Percentiles rank a stretch among this genome's conserved stretches.
phyloP scores from a whole-genome alignment of 2,329 filamentous ascomycete species.

The Fusarium sp. region DNA sequence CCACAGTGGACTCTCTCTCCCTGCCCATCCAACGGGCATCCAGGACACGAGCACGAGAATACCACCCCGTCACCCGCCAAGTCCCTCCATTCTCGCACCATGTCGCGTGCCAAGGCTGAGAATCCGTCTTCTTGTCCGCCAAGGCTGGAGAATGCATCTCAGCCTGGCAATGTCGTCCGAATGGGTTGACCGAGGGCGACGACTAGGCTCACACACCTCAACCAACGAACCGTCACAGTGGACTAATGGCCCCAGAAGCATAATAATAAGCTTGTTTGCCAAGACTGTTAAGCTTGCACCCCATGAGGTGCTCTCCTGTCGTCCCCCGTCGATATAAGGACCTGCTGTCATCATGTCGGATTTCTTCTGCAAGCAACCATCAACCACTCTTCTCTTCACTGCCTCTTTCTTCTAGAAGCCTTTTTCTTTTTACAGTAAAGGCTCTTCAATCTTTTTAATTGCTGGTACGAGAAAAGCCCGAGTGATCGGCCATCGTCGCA shows the following conservation, averaged over 20 bases:
- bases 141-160: constrained; percentile 20
- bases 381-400: constrained; percentile 10
- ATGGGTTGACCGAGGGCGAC: constrained; percentile 30
- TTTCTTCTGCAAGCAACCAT: constrained; percentile 6
- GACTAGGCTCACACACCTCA: background rate
- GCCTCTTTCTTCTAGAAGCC: constrained; percentile 25
- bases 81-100: background rate
- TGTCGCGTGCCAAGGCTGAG: constrained; percentile 9
- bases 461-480: background rate
- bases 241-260: constrained; percentile 21
- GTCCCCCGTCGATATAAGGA: constrained; percentile 37
- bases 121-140: background rate
- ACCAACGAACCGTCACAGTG: background rate
- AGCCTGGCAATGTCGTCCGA: constrained; percentile 10
- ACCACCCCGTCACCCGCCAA: constrained; percentile 24
- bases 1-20: background rate
- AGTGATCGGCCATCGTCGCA: constrained; percentile 11
- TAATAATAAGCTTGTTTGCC: constrained; percentile 44
- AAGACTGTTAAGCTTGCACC: constrained; percentile 25
- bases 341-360: background rate
- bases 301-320: constrained; percentile 8
- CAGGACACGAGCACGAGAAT: constrained; percentile 28
- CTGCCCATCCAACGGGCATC: constrained; percentile 28
- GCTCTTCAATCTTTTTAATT: background rate
- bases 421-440: background rate